Evolutionary conservation across 495 filamentous ascomycete species (phyloP).

Genomic region (Podospora bellae-mahoneyi): DNA sequence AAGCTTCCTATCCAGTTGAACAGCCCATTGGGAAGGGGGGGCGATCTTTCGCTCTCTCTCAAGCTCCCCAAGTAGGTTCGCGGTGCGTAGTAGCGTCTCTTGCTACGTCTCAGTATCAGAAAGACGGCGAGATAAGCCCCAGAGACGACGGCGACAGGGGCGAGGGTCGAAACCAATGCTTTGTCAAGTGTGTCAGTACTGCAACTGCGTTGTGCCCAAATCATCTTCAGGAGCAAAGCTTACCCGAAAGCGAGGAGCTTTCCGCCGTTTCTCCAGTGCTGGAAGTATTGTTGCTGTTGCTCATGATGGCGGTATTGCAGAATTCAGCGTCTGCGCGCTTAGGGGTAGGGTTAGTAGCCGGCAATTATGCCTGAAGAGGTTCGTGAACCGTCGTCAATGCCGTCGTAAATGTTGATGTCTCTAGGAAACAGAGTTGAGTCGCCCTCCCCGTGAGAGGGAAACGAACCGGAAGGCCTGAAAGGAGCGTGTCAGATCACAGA

Average conservation of each 20-base stretch:
- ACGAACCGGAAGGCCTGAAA: neutral
- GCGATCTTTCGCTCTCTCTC: slow-evolving; percentile 64
- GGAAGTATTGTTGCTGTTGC: neutral
- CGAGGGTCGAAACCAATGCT: slow-evolving; percentile 66
- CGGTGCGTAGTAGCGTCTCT: slow-evolving; percentile 79
- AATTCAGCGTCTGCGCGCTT: slow-evolving; percentile 18
- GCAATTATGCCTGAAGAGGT: neutral
- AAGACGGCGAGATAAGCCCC: slow-evolving; percentile 65
- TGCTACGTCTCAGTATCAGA: slow-evolving; percentile 67
- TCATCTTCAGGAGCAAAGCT: slow-evolving; percentile 4
- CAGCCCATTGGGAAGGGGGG: slow-evolving; percentile 62
- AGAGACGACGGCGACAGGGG: slow-evolving; percentile 64
- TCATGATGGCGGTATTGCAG: slow-evolving; percentile 26
- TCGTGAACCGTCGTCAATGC: neutral
- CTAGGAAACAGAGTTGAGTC: neutral
- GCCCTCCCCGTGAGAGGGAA: neutral
- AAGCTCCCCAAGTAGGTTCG: slow-evolving; percentile 80
- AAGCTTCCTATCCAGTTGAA: slow-evolving; percentile 75
- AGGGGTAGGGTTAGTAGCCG: neutral
- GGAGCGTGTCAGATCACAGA: slow-evolving; percentile 12
- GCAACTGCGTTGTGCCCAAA: neutral
- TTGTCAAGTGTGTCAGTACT: slow-evolving; percentile 5
- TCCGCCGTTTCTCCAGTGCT: neutral
- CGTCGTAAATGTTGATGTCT: neutral
- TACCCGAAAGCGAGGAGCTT: slow-evolving; percentile 30